Evolutionary conservation across 2,329 filamentous ascomycete species (phyloP).

Genomic region (Helicocarpus griseus): DNA sequence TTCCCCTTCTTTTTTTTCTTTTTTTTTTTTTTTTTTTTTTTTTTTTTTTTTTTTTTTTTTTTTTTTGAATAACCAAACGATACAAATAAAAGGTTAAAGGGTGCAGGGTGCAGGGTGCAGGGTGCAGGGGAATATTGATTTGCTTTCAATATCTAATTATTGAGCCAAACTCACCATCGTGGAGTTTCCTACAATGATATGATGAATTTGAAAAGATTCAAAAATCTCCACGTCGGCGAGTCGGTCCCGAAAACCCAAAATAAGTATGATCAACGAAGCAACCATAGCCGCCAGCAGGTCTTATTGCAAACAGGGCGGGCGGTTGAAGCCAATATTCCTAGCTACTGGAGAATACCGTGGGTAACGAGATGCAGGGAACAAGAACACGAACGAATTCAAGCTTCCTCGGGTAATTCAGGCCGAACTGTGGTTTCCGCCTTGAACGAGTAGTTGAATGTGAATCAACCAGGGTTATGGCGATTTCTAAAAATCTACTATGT

Average conservation of each 20-base stretch:
- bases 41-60: too few species aligned
- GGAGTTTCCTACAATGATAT: too few species aligned
- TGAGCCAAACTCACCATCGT: too few species aligned
- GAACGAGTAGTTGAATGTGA: background rate
- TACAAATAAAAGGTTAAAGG: too few species aligned
- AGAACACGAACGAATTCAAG: background rate
- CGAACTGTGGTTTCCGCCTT: background rate
- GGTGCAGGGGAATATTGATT: too few species aligned
- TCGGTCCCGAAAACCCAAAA: background rate
- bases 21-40: too few species aligned
- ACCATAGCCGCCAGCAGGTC: background rate
- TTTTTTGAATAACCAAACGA: too few species aligned
- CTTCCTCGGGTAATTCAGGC: background rate
- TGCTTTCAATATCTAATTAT: too few species aligned
- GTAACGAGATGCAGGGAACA: background rate
- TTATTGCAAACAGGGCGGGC: background rate
- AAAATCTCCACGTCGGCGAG: too few species aligned
- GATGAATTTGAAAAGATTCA: too few species aligned
- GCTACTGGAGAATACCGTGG: conserved; percentile 3
- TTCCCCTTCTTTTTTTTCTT: too few species aligned
- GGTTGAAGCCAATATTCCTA: background rate
- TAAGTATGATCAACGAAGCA: background rate
- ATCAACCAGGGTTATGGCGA: background rate
- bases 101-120: too few species aligned
- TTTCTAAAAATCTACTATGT: background rate